phyloP scores from a whole-genome alignment of 2,329 filamentous ascomycete species.

The Eutypa lata region DNA sequence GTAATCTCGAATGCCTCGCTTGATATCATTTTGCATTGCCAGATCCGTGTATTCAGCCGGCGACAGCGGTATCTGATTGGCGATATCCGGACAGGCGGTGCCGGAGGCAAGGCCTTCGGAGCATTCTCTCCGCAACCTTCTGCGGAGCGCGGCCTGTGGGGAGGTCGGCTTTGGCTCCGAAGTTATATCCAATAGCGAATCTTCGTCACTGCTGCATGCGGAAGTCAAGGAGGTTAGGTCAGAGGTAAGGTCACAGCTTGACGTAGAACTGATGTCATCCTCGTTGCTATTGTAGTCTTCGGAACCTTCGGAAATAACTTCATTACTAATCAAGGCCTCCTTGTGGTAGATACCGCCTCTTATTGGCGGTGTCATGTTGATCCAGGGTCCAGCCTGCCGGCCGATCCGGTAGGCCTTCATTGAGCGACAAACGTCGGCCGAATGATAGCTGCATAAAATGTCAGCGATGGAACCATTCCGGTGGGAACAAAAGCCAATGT shows the following conservation, averaged over 20 bases:
- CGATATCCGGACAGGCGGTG: background rate
- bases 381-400: constrained; percentile 51
- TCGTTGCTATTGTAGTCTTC: background rate
- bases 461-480: constrained; percentile 16
- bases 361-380: constrained; percentile 58
- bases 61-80: constrained; percentile 1
- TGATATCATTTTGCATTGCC: constrained; percentile 33
- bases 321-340: background rate
- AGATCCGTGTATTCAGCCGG: constrained; percentile 31
- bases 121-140: background rate
- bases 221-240: constrained; percentile 6
- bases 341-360: constrained; percentile 42
- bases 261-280: constrained; percentile 1
- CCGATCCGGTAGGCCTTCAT: constrained; percentile 62
- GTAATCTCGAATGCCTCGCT: constrained; percentile 35
- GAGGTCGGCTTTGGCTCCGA: background rate
- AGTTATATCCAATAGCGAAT: background rate
- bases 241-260: constrained; percentile 4
- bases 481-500: background rate
- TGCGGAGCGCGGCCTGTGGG: background rate
- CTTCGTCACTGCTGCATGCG: constrained; percentile 6
- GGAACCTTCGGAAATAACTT: background rate
- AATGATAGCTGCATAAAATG: constrained; percentile 51
- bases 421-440: constrained; percentile 46
- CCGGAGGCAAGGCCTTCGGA: constrained; percentile 1